A percentile compares a stretch with the other conserved stretches of the same genome.
Evolutionary conservation across 2,329 filamentous ascomycete species (phyloP).

Genomic region (Colletotrichum spinosum): DNA sequence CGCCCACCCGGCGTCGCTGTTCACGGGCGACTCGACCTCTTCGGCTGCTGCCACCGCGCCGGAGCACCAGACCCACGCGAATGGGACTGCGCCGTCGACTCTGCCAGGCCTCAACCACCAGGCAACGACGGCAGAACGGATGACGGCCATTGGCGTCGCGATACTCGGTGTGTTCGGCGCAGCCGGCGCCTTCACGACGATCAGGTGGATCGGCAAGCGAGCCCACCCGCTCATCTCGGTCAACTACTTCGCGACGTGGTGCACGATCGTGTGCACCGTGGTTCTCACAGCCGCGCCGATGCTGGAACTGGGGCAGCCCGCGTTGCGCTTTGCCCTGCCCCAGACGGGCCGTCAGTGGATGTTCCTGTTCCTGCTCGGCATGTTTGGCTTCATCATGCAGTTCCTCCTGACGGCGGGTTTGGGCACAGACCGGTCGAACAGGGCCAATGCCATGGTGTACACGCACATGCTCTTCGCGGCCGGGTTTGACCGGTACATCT

Average conservation of each 20-base stretch:
- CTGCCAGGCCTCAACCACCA: conserved; percentile 50
- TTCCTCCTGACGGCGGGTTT: conserved; percentile 85
- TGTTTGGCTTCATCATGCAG: conserved; percentile 86
- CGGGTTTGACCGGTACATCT: conserved; percentile 63
- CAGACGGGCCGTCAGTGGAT: conserved; percentile 67
- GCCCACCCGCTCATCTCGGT: conserved; percentile 87
- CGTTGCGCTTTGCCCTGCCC: conserved; percentile 56
- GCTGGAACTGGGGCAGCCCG: conserved; percentile 59
- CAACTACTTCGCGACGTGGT: conserved; percentile 83
- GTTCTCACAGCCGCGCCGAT: conserved; percentile 66
- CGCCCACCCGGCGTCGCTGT: conserved; percentile 74
- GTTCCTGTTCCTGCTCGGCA: conserved; percentile 75
- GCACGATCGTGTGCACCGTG: conserved; percentile 73
- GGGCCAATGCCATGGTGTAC: conserved; percentile 69
- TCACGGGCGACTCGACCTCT: conserved; percentile 47
- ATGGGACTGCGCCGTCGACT: conserved; percentile 31
- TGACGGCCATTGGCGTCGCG: conserved; percentile 77
- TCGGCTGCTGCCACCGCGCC: conserved; percentile 30
- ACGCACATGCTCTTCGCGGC: conserved; percentile 69
- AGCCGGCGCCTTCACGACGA: conserved; percentile 78
- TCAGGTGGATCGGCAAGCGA: conserved; percentile 83
- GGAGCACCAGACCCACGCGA: conserved; percentile 31
- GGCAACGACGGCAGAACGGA: conserved; percentile 71
- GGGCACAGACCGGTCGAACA: conserved; percentile 74
- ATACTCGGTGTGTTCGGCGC: conserved; percentile 83